Conservation (phyloP, 2,329 filamentous ascomycete genomes). For the Alternaria gansuensis region DNA sequence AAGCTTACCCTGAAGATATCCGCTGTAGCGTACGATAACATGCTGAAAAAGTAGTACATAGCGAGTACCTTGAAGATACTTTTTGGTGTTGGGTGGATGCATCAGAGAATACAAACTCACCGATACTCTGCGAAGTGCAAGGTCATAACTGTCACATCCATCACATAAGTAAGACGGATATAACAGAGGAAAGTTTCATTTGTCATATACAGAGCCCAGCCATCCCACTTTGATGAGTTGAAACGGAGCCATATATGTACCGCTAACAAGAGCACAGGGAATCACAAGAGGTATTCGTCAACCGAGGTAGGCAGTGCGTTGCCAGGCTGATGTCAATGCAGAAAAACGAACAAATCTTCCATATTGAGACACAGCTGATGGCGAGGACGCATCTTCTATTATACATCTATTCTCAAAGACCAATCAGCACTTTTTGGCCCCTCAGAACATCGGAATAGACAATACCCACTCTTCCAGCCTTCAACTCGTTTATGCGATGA, state of each 20-base stretch:
- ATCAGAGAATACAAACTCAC: not conserved
- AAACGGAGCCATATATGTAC: conserved; percentile 34
- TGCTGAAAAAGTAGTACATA: no score
- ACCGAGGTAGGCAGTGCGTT: conserved; percentile 19
- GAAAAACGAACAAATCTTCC: conserved; percentile 45
- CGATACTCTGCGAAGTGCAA: no score
- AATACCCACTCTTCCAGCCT: conserved; percentile 49
- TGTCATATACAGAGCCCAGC: conserved; percentile 21
- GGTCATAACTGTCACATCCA: not conserved
- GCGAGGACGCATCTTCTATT: conserved; percentile 54
- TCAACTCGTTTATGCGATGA: conserved; percentile 66
- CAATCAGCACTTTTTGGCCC: conserved; percentile 53
- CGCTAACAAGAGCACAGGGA: conserved; percentile 40
- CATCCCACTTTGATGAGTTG: conserved; percentile 23
- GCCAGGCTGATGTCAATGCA: conserved; percentile 28
- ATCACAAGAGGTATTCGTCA: conserved; percentile 29
- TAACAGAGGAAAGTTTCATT: conserved; percentile 24
- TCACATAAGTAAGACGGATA: not conserved
- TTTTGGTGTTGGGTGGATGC: not conserved
- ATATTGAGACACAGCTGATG: conserved; percentile 54
- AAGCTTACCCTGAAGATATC: no score
- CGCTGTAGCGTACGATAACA: no score
- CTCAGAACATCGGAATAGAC: conserved; percentile 48
- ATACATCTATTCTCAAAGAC: conserved; percentile 52
- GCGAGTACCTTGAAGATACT: not conserved